Conservation (phyloP, 768 basidiomycete species). For the Mycena floridula region DNA sequence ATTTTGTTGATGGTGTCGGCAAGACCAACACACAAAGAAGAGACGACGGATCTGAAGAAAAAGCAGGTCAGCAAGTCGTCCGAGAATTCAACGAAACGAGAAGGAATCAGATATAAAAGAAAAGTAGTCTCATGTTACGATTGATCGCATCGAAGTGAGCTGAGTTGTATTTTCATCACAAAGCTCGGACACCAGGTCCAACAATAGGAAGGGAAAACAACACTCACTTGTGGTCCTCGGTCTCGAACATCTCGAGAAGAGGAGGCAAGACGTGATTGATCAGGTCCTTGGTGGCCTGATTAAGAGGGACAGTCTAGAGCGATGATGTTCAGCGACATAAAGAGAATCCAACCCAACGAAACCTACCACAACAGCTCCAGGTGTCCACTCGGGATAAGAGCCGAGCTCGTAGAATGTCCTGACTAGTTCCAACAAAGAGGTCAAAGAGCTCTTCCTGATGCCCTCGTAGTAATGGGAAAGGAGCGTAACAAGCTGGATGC, state of each 20-base stretch:
- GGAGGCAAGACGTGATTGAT: constrained; percentile 67
- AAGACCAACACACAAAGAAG: constrained; percentile 80
- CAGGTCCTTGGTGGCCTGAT: constrained; percentile 70
- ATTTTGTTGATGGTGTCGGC: constrained; percentile 90
- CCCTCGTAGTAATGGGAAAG: constrained; percentile 95
- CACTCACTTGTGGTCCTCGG: constrained; percentile 95
- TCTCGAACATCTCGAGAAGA: constrained; percentile 84
- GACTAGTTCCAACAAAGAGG: constrained; percentile 83
- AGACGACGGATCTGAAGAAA: constrained; percentile 70
- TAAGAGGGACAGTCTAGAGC: constrained; percentile 41
- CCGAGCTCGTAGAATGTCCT: constrained; percentile 89
- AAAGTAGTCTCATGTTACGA: constrained; percentile 54
- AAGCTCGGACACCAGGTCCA: constrained; percentile 5
- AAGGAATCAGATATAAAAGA: constrained; percentile 29
- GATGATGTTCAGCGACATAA: constrained; percentile 6
- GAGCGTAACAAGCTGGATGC: constrained; percentile 71
- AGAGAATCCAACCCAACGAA: neutral
- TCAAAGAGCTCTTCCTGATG: constrained; percentile 88
- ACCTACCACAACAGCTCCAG: constrained; percentile 64
- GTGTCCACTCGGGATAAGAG: constrained; percentile 74
- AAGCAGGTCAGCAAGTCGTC: constrained; percentile 14
- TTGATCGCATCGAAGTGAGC: constrained; percentile 71
- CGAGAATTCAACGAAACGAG: constrained; percentile 3
- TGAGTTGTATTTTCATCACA: constrained; percentile 61
- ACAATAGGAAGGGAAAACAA: constrained; percentile 7